Evolutionary conservation across 768 basidiomycete genomes (phyloP).

Genomic region (Boletus reticuloceps): DNA sequence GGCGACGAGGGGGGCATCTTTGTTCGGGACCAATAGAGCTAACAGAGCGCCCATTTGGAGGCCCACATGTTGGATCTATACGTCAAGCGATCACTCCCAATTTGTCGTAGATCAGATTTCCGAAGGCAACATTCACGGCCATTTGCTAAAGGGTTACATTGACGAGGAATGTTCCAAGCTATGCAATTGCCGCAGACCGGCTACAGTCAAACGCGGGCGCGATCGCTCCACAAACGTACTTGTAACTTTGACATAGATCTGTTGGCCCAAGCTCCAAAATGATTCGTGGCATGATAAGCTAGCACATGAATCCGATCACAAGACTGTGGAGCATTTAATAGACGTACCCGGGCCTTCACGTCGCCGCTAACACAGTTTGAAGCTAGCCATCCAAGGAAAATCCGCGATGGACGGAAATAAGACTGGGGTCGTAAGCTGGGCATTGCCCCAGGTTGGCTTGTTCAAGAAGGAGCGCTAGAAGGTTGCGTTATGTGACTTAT

Average conservation of each 20-base stretch:
- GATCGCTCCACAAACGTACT: conserved; percentile 16
- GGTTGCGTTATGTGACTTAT: no score
- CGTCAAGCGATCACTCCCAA: neutral
- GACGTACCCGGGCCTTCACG: neutral
- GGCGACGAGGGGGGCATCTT: neutral
- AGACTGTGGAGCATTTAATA: neutral
- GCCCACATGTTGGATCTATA: conserved; percentile 2
- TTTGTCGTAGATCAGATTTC: conserved; percentile 12
- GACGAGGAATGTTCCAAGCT: neutral
- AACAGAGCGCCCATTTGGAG: conserved; percentile 5
- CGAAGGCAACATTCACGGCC: neutral
- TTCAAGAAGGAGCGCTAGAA: neutral
- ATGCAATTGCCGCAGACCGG: neutral
- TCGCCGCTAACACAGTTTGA: neutral
- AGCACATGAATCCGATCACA: neutral
- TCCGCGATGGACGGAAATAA: no score
- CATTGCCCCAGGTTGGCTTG: neutral
- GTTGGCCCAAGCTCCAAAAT: neutral
- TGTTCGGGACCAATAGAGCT: conserved; percentile 9
- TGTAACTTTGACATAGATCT: neutral
- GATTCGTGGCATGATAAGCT: neutral
- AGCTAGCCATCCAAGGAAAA: no score
- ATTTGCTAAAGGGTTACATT: neutral
- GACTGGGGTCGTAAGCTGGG: neutral
- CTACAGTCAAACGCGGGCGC: neutral